phyloP scores from a whole-genome alignment of 2,329 filamentous ascomycete species.

The Cladosporium sp. region DNA sequence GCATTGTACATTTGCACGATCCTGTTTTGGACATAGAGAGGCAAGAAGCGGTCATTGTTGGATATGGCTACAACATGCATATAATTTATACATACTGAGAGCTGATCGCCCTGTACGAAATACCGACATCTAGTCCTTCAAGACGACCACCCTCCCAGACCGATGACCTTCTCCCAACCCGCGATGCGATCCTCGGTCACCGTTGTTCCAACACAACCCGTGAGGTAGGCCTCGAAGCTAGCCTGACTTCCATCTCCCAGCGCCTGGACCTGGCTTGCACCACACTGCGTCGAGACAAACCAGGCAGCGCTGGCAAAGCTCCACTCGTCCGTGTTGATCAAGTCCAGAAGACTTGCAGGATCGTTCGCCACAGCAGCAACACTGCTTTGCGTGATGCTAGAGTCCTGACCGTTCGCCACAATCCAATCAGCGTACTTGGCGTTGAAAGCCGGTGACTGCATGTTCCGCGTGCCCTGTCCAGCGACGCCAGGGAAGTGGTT shows the following conservation, averaged over 20 bases:
- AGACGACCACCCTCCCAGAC: slow-evolving; percentile 40
- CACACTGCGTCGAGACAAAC: slow-evolving; percentile 61
- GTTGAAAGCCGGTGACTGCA: slow-evolving; percentile 61
- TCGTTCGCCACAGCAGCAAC: slow-evolving; percentile 29
- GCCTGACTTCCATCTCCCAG: slow-evolving; percentile 49
- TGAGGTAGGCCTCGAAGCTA: slow-evolving; percentile 54
- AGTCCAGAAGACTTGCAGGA: slow-evolving; percentile 48
- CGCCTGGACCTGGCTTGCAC: slow-evolving; percentile 41
- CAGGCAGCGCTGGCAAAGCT: slow-evolving; percentile 62
- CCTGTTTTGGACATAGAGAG: neutral
- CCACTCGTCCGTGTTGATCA: slow-evolving; percentile 53
- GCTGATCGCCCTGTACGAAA: neutral
- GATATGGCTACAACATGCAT: neutral
- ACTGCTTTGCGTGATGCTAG: slow-evolving; percentile 27
- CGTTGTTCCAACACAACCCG: slow-evolving; percentile 57
- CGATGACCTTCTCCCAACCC: slow-evolving; percentile 53
- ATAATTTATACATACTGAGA: neutral
- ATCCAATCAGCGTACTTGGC: slow-evolving; percentile 56
- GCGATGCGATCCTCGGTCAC: slow-evolving; percentile 47
- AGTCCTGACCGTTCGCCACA: slow-evolving; percentile 30
- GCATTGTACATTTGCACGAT: slow-evolving; percentile 3
- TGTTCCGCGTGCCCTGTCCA: slow-evolving; percentile 72
- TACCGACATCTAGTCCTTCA: slow-evolving; percentile 51
- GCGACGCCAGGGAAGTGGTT: slow-evolving; percentile 63
- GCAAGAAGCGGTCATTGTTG: neutral